Conservation (phyloP, 2,329 filamentous ascomycete genomes). For the Passalora sequoiae region DNA sequence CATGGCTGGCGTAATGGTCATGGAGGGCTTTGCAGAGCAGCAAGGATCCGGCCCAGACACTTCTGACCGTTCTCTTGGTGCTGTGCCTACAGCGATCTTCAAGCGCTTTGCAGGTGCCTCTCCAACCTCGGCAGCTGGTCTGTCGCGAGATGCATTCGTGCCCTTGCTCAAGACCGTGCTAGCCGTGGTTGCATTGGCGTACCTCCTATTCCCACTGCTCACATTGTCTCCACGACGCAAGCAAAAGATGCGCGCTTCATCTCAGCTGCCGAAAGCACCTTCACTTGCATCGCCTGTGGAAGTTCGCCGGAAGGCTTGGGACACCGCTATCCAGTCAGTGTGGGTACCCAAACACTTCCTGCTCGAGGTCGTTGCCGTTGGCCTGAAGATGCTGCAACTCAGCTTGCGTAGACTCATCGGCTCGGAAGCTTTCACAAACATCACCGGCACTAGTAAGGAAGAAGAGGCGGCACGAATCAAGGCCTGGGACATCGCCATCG, state of each 20-base stretch:
- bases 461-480: conserved; percentile 82
- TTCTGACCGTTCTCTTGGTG: conserved; percentile 39
- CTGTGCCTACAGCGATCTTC: conserved; percentile 37
- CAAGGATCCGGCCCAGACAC: conserved; percentile 53
- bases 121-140: conserved; percentile 17
- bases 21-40: conserved; percentile 68
- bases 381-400: conserved; percentile 75
- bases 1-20: conserved; percentile 82
- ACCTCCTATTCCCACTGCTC: conserved; percentile 54
- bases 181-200: conserved; percentile 51
- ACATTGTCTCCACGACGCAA: conserved; percentile 53
- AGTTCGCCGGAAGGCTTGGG: conserved; percentile 82
- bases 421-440: conserved; percentile 66
- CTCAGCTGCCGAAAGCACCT: conserved; percentile 50
- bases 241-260: conserved; percentile 38
- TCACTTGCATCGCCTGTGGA: conserved; percentile 77
- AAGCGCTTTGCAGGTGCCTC: conserved; percentile 26
- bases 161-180: conserved; percentile 49
- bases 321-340: conserved; percentile 85
- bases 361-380: conserved; percentile 74
- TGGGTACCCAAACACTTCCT: conserved; percentile 87
- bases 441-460: conserved; percentile 76
- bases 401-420: conserved; percentile 74
- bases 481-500: conserved; percentile 87
- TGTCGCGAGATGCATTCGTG: conserved; percentile 30